Conservation (phyloP, 108 stramenopile species). For the Aurantiochytrium sp. region DNA sequence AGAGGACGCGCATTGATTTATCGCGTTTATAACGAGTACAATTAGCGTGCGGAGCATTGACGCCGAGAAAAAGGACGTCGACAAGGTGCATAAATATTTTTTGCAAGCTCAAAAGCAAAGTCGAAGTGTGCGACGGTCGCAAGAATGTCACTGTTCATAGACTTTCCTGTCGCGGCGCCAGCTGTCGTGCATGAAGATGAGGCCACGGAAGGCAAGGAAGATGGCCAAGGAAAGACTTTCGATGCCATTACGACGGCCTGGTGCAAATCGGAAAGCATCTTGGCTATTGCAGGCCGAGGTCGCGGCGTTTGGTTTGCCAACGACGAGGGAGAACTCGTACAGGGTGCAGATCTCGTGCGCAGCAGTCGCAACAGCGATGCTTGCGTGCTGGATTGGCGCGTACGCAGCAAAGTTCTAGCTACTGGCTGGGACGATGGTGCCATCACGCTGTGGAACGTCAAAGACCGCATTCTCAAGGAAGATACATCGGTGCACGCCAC, state of each 20-base stretch:
- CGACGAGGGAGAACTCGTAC: constrained; percentile 21
- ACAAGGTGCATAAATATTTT: no score
- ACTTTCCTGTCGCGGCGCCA: neutral
- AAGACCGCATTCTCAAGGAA: constrained; percentile 27
- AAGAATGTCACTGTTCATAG: neutral
- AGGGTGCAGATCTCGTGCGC: neutral
- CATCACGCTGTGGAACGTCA: constrained; percentile 35
- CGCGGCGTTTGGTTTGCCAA: neutral
- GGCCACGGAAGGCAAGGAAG: neutral
- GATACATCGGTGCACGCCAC: constrained; percentile 31
- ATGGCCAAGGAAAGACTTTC: neutral
- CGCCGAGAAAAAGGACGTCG: no score
- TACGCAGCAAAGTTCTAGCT: constrained; percentile 20
- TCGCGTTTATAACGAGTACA: no score
- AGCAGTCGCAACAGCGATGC: constrained; percentile 28
- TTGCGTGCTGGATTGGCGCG: constrained; percentile 31
- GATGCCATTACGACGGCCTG: neutral
- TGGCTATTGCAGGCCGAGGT: constrained; percentile 22
- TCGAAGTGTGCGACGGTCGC: neutral
- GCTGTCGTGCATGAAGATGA: neutral
- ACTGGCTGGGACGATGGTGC: constrained; percentile 33
- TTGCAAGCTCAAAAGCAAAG: no score
- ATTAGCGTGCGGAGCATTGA: no score
- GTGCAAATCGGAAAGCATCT: constrained; percentile 34
- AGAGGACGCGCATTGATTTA: no score